Evolutionary conservation across 805 yeast species (phyloP), one percentile per base, ranked within the genome.

Genomic region (Hanseniaspora taiwanica): DNA sequence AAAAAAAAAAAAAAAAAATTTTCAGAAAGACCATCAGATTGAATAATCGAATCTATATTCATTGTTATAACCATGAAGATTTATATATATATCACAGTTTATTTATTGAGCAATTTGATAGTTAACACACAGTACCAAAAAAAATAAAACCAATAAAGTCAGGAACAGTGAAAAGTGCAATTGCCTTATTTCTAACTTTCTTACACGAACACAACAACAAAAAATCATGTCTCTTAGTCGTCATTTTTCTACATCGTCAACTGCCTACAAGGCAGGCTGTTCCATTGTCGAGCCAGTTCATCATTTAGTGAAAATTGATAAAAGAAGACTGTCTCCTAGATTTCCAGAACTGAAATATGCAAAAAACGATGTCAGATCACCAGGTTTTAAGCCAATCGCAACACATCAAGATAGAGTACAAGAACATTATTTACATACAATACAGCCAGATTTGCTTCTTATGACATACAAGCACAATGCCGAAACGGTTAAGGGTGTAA

Each of bases 251-350:
- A 42, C 47, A 29, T 51, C 45, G 59, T 63, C 56, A 45, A 64
- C 50, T 39, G 62, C 53, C 29, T 62, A 61, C 43, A 71, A 63
- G 57, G 71, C 71, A 38, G 80, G 76, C 23, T 74, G 71, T 58
- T 80, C 93, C 31, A 71, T 83, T 39, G 87, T 84, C 27, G 74
- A 80, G 38, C 97, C 98, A 1, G 93, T 89, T 13, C 98, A 91
- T 59, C 98, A 91, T 61, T 70, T 74, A 44, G 82, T 89, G 35
- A 75, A 74, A 48, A 76, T 84, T 54, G 71, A 74, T 52, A 91
- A 91, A 59, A 63, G 76, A 29, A 72, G 73, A 40, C 70, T 89
- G 38, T 79, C 87, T 27, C 86, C 89, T 42, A 68, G 78, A 44
- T 81, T 78, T 59, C 75, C 81, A 39, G 81, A 75, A 31, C 61